Conservation (phyloP, 2,329 filamentous ascomycete species). For the Rutstroemia sp. region DNA sequence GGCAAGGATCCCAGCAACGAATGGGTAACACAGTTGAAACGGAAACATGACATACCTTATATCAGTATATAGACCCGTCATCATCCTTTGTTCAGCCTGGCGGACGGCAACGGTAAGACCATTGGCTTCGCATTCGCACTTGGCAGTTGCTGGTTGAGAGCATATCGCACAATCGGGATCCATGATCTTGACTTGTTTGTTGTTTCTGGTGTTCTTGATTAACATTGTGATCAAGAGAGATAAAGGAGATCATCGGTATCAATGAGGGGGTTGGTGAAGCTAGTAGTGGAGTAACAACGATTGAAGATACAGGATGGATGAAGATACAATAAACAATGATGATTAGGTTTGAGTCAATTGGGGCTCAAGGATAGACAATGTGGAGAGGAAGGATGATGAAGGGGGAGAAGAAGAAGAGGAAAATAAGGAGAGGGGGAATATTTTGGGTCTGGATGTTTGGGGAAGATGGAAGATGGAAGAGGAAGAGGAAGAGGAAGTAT, state of each 20-base stretch:
- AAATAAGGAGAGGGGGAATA: neutral
- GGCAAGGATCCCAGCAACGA: too few relatives aligned
- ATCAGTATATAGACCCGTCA: conserved; percentile 54
- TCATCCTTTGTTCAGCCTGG: conserved; percentile 57
- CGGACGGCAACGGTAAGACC: conserved; percentile 54
- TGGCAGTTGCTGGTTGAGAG: conserved; percentile 47
- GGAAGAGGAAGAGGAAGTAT: neutral
- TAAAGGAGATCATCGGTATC: neutral
- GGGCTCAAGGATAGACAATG: conserved; percentile 11
- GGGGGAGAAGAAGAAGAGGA: neutral
- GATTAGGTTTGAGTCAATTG: too few relatives aligned
- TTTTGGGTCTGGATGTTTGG: neutral
- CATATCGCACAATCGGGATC: conserved; percentile 65
- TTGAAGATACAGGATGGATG: neutral
- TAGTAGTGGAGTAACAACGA: neutral
- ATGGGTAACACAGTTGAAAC: too few relatives aligned
- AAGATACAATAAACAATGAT: neutral
- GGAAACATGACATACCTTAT: conserved; percentile 45
- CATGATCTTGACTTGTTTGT: conserved; percentile 46
- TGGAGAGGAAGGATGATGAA: neutral
- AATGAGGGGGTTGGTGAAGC: neutral
- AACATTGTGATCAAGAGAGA: conserved; percentile 21
- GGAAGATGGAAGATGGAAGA: neutral
- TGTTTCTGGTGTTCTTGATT: conserved; percentile 29
- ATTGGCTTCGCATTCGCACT: conserved; percentile 60